These are phyloP conservation scores for Stephania yunnanensis DNA, from an alignment of 164 flowering plant genomes.

Conservation along the genomic window DNA sequence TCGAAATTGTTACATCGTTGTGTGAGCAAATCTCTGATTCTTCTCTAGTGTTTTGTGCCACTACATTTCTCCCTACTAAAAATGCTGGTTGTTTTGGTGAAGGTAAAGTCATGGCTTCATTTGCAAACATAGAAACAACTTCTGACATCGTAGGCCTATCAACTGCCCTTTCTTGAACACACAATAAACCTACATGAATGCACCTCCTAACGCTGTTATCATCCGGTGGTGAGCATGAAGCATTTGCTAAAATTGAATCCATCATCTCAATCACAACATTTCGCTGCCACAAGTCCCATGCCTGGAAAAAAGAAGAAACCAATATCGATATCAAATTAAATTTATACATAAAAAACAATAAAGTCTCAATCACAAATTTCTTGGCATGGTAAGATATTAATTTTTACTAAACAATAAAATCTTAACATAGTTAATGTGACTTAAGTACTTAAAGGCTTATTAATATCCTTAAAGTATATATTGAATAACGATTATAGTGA, in stretches of 20 bases:
- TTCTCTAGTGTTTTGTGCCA: not conserved
- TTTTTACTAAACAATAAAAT: no score
- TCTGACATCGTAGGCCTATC: constrained; percentile 4
- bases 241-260: not conserved
- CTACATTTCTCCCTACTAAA: not conserved
- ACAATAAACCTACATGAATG: constrained; percentile 3
- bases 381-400: no score
- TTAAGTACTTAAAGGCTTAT: no score
- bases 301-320: not conserved
- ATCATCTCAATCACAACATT: not conserved
- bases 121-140: constrained; percentile 1
- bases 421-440: no score
- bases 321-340: not conserved
- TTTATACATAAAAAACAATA: not conserved
- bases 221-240: not conserved
- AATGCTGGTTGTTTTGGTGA: constrained; percentile 1
- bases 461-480: no score
- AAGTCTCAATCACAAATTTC: no score
- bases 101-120: constrained; percentile 2
- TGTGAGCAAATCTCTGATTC: no score
- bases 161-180: constrained; percentile 3
- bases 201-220: not conserved
- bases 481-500: no score
- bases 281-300: constrained; percentile 4
- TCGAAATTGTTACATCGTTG: not conserved